phyloP scores from a whole-genome alignment of 768 basidiomycete species.

The Sporobolomyces pararoseus region DNA sequence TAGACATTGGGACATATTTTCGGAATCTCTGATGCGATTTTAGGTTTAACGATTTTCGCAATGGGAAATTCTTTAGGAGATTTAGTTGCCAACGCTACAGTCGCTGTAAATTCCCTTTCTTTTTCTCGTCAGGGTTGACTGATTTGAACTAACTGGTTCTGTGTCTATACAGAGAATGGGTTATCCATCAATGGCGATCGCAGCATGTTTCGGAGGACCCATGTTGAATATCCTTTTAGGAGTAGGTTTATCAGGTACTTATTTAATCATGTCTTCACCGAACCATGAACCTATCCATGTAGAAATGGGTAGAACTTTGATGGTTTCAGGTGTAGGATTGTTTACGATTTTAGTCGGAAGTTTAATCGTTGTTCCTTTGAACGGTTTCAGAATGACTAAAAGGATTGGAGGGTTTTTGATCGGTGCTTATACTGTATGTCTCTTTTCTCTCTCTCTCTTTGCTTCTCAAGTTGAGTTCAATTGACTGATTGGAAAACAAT shows the following conservation, averaged over 20 bases:
- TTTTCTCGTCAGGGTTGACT: background rate
- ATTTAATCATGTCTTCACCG: constrained; percentile 65
- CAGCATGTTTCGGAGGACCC: constrained; percentile 74
- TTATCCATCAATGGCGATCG: constrained; percentile 83
- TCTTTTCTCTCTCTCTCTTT: background rate
- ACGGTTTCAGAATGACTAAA: constrained; percentile 66
- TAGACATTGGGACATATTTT: constrained; percentile 91
- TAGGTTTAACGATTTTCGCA: constrained; percentile 93
- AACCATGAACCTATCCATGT: constrained; percentile 56
- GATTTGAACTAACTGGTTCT: background rate
- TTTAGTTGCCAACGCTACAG: constrained; percentile 92
- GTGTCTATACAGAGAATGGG: constrained; percentile 56
- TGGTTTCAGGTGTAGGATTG: constrained; percentile 80
- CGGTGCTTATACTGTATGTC: constrained; percentile 27
- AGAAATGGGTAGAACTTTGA: constrained; percentile 72
- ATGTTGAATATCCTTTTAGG: constrained; percentile 58
- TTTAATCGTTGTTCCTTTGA: constrained; percentile 75
- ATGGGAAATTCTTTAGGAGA: constrained; percentile 95
- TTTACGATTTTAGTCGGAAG: constrained; percentile 70
- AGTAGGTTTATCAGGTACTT: constrained; percentile 84
- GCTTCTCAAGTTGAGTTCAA: background rate
- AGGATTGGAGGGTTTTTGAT: constrained; percentile 30
- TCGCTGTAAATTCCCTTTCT: constrained; percentile 57
- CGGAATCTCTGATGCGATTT: constrained; percentile 92
- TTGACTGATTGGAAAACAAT: background rate